Evolutionary conservation across 2,329 filamentous ascomycete species (phyloP), one percentile per base, ranked within the genome.

Genomic region (Triangularia verruculosa): DNA sequence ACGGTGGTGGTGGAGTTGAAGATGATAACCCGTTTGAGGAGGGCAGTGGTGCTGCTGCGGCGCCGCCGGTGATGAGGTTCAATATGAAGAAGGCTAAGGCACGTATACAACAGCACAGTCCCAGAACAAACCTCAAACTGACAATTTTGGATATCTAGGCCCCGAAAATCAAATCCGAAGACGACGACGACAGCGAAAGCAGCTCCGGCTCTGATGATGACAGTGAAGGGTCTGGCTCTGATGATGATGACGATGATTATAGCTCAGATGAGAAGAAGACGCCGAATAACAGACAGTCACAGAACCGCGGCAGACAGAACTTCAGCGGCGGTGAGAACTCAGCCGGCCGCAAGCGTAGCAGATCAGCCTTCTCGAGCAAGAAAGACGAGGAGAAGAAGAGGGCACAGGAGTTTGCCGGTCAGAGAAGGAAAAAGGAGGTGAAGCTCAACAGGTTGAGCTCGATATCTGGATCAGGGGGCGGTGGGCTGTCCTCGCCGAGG

Each of bases 351-450:
- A 67, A 61, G 59, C 65, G 68, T 51, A 55, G 64, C n/a, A 55
- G 65, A 54, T 65, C 70, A 22, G 66, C 64, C 63, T 12, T 70
- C 4, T 70, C 68, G 55, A 59, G 80, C 43, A 81, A 80, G 70
- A 79, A 78, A 69, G 80, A 81, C 57, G 77, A 77, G 25, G 81
- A 83, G 64, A 78, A 78, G 58, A 76, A 76, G 24, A 82, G 80
- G 67, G 75, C 78, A 12, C 76, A 78, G 67, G 79, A 85, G 67
- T 74, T 88, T 17, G 83, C 85, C 7, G 83, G 86, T 51, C 82
- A 83, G 72, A 79, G 86, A 53, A 83, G 85, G 70, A 86, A 86
- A 74, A 89, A 88, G 73, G 85, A 89, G 61, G 80, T 91, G 59
- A 88, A 88, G 65, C 76, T 92, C 62, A 89, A 89, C 71, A 80